Percentiles rank a stretch among this genome's conserved stretches.
phyloP scores from a whole-genome alignment of 2,329 filamentous ascomycete genomes.

The Dothistroma pini region DNA sequence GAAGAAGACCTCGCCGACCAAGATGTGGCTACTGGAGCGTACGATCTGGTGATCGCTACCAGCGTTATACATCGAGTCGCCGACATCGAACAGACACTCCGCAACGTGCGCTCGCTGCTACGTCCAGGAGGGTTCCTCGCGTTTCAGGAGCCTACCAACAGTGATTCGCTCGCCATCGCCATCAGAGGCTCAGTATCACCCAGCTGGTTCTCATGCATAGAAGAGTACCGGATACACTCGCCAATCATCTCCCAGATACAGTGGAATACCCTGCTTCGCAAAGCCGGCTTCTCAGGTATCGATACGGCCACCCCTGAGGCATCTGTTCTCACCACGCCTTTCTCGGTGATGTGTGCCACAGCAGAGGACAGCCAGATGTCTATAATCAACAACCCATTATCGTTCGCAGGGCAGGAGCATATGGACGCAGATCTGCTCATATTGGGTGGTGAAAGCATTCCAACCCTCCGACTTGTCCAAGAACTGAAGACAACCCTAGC shows the following conservation, averaged over 20 bases:
- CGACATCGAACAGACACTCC: slow-evolving; percentile 20
- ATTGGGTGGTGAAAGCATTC: too few species aligned
- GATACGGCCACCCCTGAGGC: slow-evolving; percentile 22
- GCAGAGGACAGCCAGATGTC: too few species aligned
- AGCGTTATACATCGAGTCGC: slow-evolving; percentile 29
- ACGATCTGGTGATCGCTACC: slow-evolving; percentile 30
- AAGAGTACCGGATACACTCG: slow-evolving; percentile 31
- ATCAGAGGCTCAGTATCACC: slow-evolving; percentile 18
- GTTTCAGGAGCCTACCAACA: slow-evolving; percentile 24
- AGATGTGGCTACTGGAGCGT: slow-evolving; percentile 1
- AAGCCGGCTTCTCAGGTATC: slow-evolving; percentile 36
- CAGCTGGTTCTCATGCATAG: slow-evolving; percentile 24
- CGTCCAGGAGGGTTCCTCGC: slow-evolving; percentile 29
- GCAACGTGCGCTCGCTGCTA: slow-evolving; percentile 26
- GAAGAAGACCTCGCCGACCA: too few species aligned
- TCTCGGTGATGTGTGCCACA: not conserved
- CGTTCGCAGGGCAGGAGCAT: too few species aligned
- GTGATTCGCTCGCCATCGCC: slow-evolving; percentile 12
- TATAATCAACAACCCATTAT: too few species aligned
- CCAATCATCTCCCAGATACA: slow-evolving; percentile 18
- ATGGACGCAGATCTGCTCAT: too few species aligned
- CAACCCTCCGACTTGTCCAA: too few species aligned
- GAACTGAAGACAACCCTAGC: too few species aligned
- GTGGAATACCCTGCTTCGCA: slow-evolving; percentile 35
- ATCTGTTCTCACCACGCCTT: slow-evolving; percentile 21